Evolutionary conservation across 2,329 filamentous ascomycete genomes (phyloP), one percentile per base, ranked within the genome.

Genomic region (Hypoxylon sp.): DNA sequence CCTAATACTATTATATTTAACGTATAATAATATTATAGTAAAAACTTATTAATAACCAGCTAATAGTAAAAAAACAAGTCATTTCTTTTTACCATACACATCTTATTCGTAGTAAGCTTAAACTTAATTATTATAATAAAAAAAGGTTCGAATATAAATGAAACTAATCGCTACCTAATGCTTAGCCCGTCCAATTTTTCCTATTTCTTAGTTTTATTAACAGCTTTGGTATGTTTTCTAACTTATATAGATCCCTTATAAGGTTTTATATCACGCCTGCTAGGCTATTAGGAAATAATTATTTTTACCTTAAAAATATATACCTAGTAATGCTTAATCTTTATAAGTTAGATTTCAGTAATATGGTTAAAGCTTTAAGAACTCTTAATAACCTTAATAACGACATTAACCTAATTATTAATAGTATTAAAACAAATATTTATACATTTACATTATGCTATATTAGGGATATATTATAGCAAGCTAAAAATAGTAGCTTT

Each of bases 31-130:
- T 33, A 20, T 51, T 51, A 36, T 24, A 33, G 12, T 14, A 51
- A 24, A 24, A 51, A 4, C 3, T 36, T 22, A 51, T 51, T 51
- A 33, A 33, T 51, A 51, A 33, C 8, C 6, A 51, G 9, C 4
- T 33, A 22, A 36, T 51, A 33, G 22, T 51, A 12, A 51, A 5
- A n/a, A 36, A 33, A 33, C 36, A 30, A 36, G 11, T 51, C 3
- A n/a, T 51, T n/a, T 38, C 12, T 14, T 24, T 51, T 36, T 51
- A 51, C 38, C n/a, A 51, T 51, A 51, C n/a, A 3, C 22, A 51
- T 36, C 1, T 24, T 12, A 51, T 51, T 33, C 24, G 14, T 33
- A 36, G 22, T 36, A n/a, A 51, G 14, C 18, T 51, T 20, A 51
- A 51, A 11, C 1, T 51, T 36, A 51, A 36, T 5, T 22, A 33